These are phyloP conservation scores for Didymella keratinophila DNA, from an alignment of 2,329 filamentous ascomycete genomes.

Conservation along the genomic window DNA sequence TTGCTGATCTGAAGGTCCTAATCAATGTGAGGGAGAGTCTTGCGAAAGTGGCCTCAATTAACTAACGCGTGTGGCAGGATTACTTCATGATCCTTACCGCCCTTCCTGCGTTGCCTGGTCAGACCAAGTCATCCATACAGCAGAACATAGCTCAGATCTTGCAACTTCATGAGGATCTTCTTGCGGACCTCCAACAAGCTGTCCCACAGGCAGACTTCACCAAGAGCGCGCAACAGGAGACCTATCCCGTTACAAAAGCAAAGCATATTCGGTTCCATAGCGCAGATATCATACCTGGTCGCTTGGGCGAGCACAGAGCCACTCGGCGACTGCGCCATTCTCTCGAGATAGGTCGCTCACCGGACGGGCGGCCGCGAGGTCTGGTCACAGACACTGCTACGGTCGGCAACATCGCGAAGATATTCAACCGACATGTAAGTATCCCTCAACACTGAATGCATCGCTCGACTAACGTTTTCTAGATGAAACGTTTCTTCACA, in stretches of 20 bases:
- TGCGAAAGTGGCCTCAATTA: no score
- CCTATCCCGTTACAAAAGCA: conserved; percentile 44
- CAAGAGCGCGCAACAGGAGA: conserved; percentile 45
- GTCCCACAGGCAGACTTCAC: conserved; percentile 70
- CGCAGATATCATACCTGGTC: conserved; percentile 55
- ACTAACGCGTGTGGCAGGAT: conserved; percentile 40
- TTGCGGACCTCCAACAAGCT: conserved; percentile 74
- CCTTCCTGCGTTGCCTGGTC: conserved; percentile 69
- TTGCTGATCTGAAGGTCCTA: conserved; percentile 84
- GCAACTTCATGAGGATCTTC: conserved; percentile 81
- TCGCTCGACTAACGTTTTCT: conserved; percentile 38
- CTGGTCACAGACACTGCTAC: conserved; percentile 62
- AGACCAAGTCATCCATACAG: conserved; percentile 76
- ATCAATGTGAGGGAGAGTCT: conserved; percentile 71
- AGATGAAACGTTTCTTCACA: conserved; percentile 83
- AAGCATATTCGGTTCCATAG: conserved; percentile 59
- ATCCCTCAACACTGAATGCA: conserved; percentile 16
- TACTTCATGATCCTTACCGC: conserved; percentile 70
- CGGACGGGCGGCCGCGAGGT: conserved; percentile 47
- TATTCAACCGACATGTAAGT: conserved; percentile 62
- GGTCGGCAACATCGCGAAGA: conserved; percentile 61
- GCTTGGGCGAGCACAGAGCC: conserved; percentile 46
- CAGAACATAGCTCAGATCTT: conserved; percentile 81
- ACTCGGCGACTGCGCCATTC: conserved; percentile 53
- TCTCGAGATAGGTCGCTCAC: conserved; percentile 54